Conservation (phyloP, 805 yeast genomes). For the Kuraishia cidri region DNA sequence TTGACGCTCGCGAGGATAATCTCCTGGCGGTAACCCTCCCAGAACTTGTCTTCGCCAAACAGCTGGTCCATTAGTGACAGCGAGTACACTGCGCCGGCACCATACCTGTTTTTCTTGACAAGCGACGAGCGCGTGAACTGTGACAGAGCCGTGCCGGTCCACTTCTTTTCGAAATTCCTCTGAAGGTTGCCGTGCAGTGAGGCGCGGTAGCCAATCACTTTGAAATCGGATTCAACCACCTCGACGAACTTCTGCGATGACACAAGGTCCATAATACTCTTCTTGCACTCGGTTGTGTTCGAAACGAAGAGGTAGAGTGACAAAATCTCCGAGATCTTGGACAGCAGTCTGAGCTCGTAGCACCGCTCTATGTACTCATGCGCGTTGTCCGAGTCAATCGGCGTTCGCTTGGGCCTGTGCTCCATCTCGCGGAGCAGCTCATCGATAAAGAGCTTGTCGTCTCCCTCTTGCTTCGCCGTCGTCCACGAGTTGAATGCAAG, state of each 20-base stretch:
- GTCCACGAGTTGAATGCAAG: constrained; percentile 76
- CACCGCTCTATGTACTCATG: constrained; percentile 27
- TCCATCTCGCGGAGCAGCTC: constrained; percentile 27
- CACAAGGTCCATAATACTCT: constrained; percentile 30
- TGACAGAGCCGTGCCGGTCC: constrained; percentile 32
- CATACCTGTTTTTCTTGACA: constrained; percentile 37
- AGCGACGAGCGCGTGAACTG: constrained; percentile 44
- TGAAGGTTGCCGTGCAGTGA: constrained; percentile 23
- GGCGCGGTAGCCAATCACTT: constrained; percentile 12
- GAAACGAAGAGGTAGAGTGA: constrained; percentile 64
- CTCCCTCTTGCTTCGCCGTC: constrained; percentile 41
- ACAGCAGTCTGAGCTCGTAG: constrained; percentile 46
- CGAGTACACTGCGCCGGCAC: constrained; percentile 46
- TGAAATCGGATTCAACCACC: constrained; percentile 21
- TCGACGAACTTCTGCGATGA: constrained; percentile 25
- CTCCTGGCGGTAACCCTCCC: constrained; percentile 40
- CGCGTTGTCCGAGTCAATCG: constrained; percentile 7
- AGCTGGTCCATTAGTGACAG: constrained; percentile 53
- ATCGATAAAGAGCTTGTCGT: constrained; percentile 37
- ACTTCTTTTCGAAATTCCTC: constrained; percentile 34
- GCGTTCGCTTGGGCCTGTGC: not conserved
- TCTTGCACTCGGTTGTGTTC: constrained; percentile 28
- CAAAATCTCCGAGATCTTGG: constrained; percentile 67
- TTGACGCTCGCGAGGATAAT: constrained; percentile 53
- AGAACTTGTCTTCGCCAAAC: constrained; percentile 30